A percentile compares a stretch with the other conserved stretches of the same genome.
These are phyloP conservation scores for Populus euphratica DNA, from an alignment of 345 rosid genomes.

Conservation along the genomic window DNA sequence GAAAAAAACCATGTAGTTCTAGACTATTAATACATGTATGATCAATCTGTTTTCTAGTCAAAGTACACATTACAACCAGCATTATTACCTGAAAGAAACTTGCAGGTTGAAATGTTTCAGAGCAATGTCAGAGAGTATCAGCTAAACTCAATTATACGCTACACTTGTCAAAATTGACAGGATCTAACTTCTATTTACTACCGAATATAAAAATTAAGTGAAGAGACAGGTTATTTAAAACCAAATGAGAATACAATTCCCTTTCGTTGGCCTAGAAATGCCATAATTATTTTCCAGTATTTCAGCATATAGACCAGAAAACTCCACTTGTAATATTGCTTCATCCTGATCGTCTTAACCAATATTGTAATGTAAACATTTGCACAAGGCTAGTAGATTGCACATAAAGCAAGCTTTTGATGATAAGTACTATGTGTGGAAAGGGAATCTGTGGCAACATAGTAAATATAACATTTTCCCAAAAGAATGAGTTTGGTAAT, in stretches of 20 bases:
- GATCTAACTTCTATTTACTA: not conserved
- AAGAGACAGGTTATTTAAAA: not conserved
- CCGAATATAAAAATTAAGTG: not conserved
- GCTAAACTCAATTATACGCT: not conserved
- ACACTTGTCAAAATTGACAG: not conserved
- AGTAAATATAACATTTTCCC: not conserved
- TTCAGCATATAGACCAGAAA: not conserved
- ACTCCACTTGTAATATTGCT: no score
- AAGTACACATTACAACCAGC: not conserved
- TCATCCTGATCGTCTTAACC: not conserved
- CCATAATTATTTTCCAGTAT: not conserved
- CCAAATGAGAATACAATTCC: not conserved
- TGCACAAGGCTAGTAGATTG: slow-evolving; percentile 9
- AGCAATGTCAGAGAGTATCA: not conserved
- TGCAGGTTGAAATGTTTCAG: not conserved
- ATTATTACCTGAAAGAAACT: not conserved
- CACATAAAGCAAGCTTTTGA: slow-evolving; percentile 6
- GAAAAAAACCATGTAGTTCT: no score
- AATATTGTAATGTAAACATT: not conserved
- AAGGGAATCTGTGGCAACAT: not conserved
- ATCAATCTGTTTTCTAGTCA: not conserved
- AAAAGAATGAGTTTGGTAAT: not conserved
- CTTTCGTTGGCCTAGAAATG: not conserved
- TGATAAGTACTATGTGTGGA: not conserved
- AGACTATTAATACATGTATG: no score